A percentile compares a stretch with the other conserved stretches of the same genome.
phyloP scores from a whole-genome alignment of 1,284 basidiomycete species.

The Phellopilus nigrolimitatus region DNA sequence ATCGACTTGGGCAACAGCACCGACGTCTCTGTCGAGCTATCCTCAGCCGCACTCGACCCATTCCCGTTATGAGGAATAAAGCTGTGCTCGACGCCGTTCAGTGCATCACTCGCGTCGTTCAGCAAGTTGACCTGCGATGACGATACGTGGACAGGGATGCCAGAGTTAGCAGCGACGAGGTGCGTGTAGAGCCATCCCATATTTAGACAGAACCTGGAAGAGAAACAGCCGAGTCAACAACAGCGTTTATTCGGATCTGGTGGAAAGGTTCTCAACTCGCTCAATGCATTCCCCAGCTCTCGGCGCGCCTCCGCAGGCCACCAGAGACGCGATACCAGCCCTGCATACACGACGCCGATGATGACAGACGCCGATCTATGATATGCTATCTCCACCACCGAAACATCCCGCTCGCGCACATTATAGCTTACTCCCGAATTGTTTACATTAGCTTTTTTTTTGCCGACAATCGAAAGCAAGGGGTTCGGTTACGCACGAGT shows the following conservation, averaged over 20 bases:
- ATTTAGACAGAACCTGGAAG: slow-evolving; percentile 69
- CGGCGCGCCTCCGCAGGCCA: slow-evolving; percentile 93
- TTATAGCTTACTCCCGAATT: slow-evolving; percentile 66
- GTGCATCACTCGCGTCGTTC: slow-evolving; percentile 29
- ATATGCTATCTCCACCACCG: slow-evolving; percentile 70
- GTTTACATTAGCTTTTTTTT: neutral
- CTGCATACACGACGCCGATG: slow-evolving; percentile 85
- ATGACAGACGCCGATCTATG: slow-evolving; percentile 81
- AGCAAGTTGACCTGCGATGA: slow-evolving; percentile 23
- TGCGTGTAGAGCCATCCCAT: slow-evolving; percentile 83
- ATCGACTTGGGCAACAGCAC: slow-evolving; percentile 35
- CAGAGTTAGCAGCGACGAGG: slow-evolving; percentile 71
- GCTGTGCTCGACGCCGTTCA: slow-evolving; percentile 14
- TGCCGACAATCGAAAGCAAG: neutral
- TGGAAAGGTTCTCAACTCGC: slow-evolving; percentile 63
- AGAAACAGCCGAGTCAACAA: slow-evolving; percentile 1
- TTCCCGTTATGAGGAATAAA: slow-evolving; percentile 2
- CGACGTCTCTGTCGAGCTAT: slow-evolving; percentile 31
- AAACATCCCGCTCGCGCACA: slow-evolving; percentile 62
- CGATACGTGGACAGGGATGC: slow-evolving; percentile 3
- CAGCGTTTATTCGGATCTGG: slow-evolving; percentile 1
- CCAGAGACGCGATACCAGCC: slow-evolving; percentile 83
- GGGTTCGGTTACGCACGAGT: slow-evolving; percentile 50
- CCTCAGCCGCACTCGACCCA: slow-evolving; percentile 5
- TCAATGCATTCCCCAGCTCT: slow-evolving; percentile 79